Evolutionary conservation across 2,329 filamentous ascomycete species (phyloP), one percentile per base, ranked within the genome.

Genomic region (Blastomyces emzantsi): DNA sequence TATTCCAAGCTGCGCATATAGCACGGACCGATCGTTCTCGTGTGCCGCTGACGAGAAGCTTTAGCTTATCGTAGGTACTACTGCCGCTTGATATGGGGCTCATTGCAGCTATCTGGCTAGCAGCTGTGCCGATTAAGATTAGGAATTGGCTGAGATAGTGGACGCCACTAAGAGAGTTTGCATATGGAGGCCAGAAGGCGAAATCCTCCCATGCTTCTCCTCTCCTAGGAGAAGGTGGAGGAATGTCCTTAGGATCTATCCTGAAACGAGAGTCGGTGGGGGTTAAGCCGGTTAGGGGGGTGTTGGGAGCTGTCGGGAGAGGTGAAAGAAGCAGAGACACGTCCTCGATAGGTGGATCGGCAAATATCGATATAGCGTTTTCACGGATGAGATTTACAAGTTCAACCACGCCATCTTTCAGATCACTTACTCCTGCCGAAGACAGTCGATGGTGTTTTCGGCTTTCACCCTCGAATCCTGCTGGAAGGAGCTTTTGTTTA

Each of bases 101-200:
- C 36, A 97, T 80, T 36, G 87, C 85, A 1, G 90, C 90, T 82
- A 97, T 88, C 71, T 97, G 92, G 36, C 89, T 89, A 1, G 91
- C 90, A 2, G 90, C 92, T 1, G 88, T 88, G n/a, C 93, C 92
- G 3, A 99, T 85, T 2, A 97, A 80, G 0, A 87, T 82, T 28
- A 97, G 80, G 73, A 94, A 88, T 73, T 89, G 91, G 60, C 89
- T 87, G 5, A 99, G 82, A 71, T 96, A 97, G 73, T 96, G 86
- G 1, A 93, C 90, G n/a, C 90, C 93, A 64, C 92, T 95, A 30
- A 97, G 79, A 0, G 92, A 92, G 72, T 97, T 97, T 1, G 92
- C 90, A 77, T 90, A 88, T 0, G 93, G 94, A 3, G 93, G 92
- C 92, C 93, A 97, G 75, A 97, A 99, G 0, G 92, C 93, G 74